Evolutionary conservation across 2,329 filamentous ascomycete genomes (phyloP).

Genomic region (Sclerotinia nivalis): DNA sequence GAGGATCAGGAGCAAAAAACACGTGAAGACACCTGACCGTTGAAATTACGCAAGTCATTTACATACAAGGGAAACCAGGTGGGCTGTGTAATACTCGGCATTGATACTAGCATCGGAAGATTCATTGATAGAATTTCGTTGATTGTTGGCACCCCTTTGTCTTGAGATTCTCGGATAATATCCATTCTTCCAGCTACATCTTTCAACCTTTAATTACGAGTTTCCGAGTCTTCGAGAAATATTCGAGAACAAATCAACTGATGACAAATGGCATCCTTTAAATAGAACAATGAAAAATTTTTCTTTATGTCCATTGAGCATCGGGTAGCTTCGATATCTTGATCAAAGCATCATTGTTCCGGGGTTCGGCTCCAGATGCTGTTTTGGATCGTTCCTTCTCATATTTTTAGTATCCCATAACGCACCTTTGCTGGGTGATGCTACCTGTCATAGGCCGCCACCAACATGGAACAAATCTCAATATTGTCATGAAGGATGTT

Average conservation of each 20-base stretch:
- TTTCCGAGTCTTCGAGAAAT: background rate
- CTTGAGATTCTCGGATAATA: background rate
- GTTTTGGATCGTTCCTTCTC: background rate
- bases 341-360: constrained; percentile 5
- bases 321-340: background rate
- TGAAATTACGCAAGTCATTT: background rate
- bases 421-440: background rate
- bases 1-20: background rate
- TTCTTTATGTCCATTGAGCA: background rate
- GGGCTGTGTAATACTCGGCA: background rate
- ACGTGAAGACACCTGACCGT: background rate
- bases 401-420: background rate
- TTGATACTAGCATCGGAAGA: background rate
- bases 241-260: background rate
- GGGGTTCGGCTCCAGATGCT: background rate
- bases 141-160: background rate
- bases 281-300: background rate
- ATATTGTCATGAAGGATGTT: background rate
- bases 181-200: background rate
- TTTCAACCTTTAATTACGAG: background rate
- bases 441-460: background rate
- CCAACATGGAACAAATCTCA: no score
- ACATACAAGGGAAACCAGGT: background rate
- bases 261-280: background rate
- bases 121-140: background rate